Base-by-base conservation (phyloP, 176 grass and related monocot species). In the Otatea glauca region DNA sequence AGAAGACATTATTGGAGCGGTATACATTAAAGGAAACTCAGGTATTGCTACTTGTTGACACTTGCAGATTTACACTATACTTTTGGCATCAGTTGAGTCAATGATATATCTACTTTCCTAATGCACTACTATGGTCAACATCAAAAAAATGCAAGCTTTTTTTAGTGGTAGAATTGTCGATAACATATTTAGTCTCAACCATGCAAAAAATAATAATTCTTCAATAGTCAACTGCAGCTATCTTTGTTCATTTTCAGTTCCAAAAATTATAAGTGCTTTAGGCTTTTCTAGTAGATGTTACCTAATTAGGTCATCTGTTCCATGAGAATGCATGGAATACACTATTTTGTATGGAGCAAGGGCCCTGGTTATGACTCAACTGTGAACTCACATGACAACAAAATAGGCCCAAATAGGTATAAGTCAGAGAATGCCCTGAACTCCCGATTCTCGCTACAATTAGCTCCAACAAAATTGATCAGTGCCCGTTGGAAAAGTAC, bases 181-280 rank as follows among this genome's bases (percentile, higher is more conserved):
- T 7, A n/a, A 5, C 77, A 75, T 75, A 81, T 6, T 56, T 76
- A 24, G 35, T 70, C 25, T 45, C 54, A 32, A 32, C 39, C 34
- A 85, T 85, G 51, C 8, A 58, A 59, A 59, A 6, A n/a, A n/a
- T n/a, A 25, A 27, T 27, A 11, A 4, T 27, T 13, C 10, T 62
- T 62, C 10, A 13, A 4, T 45, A 62, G 39, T 44, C 13, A 56
- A 9, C 72, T 83, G 55, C 18, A 65, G 48, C 1, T 17, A 25
- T 83, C 73, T 72, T 71, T 70, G 72, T 6, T 18, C 61, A 79
- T 78, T 65, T 88, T 58, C 77, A 69, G 32, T 24, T 76, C 29
- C 63, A 55, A 27, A 23, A 70, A 51, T 24, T 34, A 6, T 58
- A 37, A 27, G 75, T 67, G 42, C n/a, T n/a, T 58, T 25, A 25